Evolutionary conservation across 1,284 basidiomycete genomes (phyloP), one percentile per base, ranked within the genome.

Genomic region (Irpex lacteus): DNA sequence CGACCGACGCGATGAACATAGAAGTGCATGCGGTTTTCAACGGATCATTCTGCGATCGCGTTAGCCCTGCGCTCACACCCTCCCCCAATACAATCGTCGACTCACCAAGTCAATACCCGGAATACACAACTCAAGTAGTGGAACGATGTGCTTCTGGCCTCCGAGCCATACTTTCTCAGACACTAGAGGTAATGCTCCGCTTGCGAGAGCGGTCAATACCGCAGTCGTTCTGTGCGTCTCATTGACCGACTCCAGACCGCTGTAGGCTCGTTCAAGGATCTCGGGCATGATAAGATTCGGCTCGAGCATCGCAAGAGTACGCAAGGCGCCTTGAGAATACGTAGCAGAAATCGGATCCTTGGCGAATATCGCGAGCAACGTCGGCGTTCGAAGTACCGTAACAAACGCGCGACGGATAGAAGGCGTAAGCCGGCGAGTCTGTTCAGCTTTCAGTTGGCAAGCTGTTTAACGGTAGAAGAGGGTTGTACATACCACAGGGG

Each of bases 161-260:
- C 91, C 89, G 5, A 91, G 80, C 83, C 92, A 98, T 49, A 92
- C 75, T 32, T 82, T 83, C 67, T 95, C 91, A 1, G 89, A 89
- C 1, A 95, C 85, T 38, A 99, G 79, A 6, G 94, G 91, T 3
- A 89, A 82, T 21, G 94, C 84, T 19, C 97, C 86, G 1, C 89
- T 89, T 18, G 92, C 86, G n/a, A 99, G 83, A 71, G 94, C 92
- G 63, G 91, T 94, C 62, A 98, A 85, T 36, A 96, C 94, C 1
- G 95, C 92, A 1, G 94, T 94, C 3, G 96, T 97, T 36, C 96
- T 82, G 74, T 97, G 94, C 0, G 96, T 98, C 80, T 98, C 96
- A 69, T 96, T 95, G n/a, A 98, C 85, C 15, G 90, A 90, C 75
- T 98, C 96, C 13, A 99, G 81, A 0, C 96, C 96, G 56, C 91